phyloP scores from a whole-genome alignment of 2,329 filamentous ascomycete genomes.

The Penicillium frequentans region DNA sequence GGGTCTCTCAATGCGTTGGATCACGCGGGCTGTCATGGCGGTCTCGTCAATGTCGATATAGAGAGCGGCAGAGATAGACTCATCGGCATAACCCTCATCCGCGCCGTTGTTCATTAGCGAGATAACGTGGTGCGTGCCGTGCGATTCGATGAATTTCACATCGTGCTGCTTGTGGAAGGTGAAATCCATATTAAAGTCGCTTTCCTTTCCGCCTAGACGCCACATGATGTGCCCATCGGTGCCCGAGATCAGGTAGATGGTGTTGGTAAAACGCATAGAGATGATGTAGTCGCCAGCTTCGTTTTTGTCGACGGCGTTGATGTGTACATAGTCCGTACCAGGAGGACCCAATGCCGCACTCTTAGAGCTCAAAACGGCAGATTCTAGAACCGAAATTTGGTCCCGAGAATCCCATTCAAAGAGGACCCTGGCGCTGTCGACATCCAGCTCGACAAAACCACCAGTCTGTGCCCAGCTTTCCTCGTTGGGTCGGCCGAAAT shows the following conservation, averaged over 20 bases:
- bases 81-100: slow-evolving; percentile 20
- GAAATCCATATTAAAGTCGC: slow-evolving; percentile 29
- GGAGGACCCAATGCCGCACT: slow-evolving; percentile 2
- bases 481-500: slow-evolving; percentile 22
- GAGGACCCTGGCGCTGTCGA: slow-evolving; percentile 24
- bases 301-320: slow-evolving; percentile 39
- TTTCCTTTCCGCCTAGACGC: slow-evolving; percentile 33
- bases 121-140: slow-evolving; percentile 27
- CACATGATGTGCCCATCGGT: slow-evolving; percentile 34
- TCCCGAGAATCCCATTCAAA: slow-evolving; percentile 34
- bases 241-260: slow-evolving; percentile 37
- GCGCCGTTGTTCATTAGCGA: slow-evolving; percentile 34
- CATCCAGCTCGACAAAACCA: slow-evolving; percentile 32
- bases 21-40: slow-evolving; percentile 23
- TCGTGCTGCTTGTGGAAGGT: slow-evolving; percentile 38
- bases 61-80: slow-evolving; percentile 25
- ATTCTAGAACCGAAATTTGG: slow-evolving; percentile 22
- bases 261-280: slow-evolving; percentile 35
- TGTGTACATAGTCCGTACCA: slow-evolving; percentile 33
- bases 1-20: slow-evolving; percentile 29
- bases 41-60: slow-evolving; percentile 25
- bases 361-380: not conserved
- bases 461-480: slow-evolving; percentile 24
- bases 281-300: slow-evolving; percentile 36
- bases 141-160: slow-evolving; percentile 28